Base-by-base conservation (phyloP, 2,329 filamentous ascomycete species). In the Fusarium napiforme region DNA sequence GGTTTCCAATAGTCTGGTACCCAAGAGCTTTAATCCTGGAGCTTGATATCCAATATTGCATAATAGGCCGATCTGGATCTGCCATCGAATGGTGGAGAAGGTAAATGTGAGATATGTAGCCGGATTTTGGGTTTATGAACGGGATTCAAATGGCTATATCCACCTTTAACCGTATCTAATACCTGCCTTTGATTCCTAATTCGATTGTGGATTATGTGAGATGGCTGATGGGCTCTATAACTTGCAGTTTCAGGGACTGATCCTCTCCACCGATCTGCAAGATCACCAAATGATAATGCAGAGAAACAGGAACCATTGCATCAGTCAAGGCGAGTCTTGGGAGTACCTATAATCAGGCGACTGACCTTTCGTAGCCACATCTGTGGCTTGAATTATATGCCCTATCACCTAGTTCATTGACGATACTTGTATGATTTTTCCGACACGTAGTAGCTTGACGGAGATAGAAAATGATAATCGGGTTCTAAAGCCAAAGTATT, bases 131-230 rank as follows among this genome's bases (percentile, higher is more conserved):
- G n/a, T 1, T 58, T 15, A 19, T 5, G 1, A 49, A 9, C 55
- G 40, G 30, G 5, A 7, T 58, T 30, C 2, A 18, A 0, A 18
- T n/a, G n/a, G 14, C 2, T 2, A 18, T n/a, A 14, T 36, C 30
- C 6, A 34, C 55, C 18, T n/a, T 1, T 4, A 4, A 0, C 1
- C 0, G 2, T 9, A 0, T 14, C 7, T 7, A 6, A 7, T 16
- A n/a, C 28, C 28, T 30, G 2, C 8, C 0, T 1, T 16, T 8
- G 4, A n/a, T 11, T 14, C 10, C 21, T 9, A 18, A 12, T 52
- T 7, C 2, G 9, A 12, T 12, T 5, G 1, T 2, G 4, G 49
- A 37, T 53, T 26, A 37, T 53, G 18, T 37, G 50, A 28, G 50
- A 28, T 1, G 28, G 34, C 12, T 37, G 23, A 37, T 37, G 5